phyloP scores from a whole-genome alignment of 2,329 filamentous ascomycete genomes.

The Monilinia fructicola region DNA sequence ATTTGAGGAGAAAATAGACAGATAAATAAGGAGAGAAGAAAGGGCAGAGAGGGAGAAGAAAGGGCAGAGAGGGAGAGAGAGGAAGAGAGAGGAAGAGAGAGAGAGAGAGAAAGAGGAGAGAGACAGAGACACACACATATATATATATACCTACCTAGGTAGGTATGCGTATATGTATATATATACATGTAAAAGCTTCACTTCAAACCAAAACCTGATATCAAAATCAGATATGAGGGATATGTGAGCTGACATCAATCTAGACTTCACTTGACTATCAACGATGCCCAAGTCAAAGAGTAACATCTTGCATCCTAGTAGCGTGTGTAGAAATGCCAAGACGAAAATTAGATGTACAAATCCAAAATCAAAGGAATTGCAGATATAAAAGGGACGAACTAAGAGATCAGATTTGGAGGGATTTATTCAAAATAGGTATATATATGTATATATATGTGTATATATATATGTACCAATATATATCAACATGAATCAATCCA shows the following conservation, averaged over 20 bases:
- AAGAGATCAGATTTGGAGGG: neutral
- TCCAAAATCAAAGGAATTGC: too few relatives aligned
- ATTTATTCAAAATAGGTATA: too few relatives aligned
- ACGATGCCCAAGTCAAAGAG: conserved; percentile 16
- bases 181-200: conserved; percentile 9
- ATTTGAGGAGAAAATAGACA: neutral
- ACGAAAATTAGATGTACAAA: conserved; percentile 11
- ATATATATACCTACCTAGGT: neutral
- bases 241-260: conserved; percentile 20
- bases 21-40: neutral
- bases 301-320: neutral
- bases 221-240: conserved; percentile 20
- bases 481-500: neutral
- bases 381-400: too few relatives aligned
- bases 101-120: neutral
- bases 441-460: too few relatives aligned
- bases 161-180: neutral
- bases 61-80: neutral
- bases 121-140: neutral
- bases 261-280: conserved; percentile 17
- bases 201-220: conserved; percentile 1
- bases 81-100: neutral
- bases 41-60: neutral
- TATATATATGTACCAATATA: neutral
- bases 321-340: conserved; percentile 13